Percentiles rank a stretch among this genome's conserved stretches.
Evolutionary conservation across 78 protist genomes (phyloP).

Genomic region (Dictyostelium citrinum): DNA sequence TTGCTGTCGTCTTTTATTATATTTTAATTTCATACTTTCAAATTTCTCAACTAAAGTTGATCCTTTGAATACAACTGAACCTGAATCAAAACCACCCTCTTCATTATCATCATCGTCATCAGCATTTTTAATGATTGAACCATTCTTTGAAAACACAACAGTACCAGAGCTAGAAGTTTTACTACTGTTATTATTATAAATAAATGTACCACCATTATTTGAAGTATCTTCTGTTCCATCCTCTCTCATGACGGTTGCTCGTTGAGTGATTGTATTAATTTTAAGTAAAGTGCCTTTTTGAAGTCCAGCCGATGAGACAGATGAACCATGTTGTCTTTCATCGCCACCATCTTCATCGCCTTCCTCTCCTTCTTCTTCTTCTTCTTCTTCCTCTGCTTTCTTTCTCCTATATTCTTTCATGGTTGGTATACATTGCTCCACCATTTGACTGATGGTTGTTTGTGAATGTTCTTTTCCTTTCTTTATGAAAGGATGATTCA

Average conservation of each 20-base stretch:
- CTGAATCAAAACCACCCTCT: conserved; percentile 18
- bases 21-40: conserved; percentile 32
- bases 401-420: conserved; percentile 57
- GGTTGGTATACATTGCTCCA: conserved; percentile 41
- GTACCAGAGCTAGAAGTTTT: conserved; percentile 13
- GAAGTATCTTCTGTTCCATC: neutral
- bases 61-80: conserved; percentile 33
- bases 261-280: conserved; percentile 47
- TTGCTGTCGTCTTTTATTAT: conserved; percentile 6
- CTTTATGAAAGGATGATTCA: conserved; percentile 49
- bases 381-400: conserved; percentile 64
- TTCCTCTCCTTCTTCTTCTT: conserved; percentile 5
- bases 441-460: conserved; percentile 31
- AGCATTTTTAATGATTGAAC: neutral
- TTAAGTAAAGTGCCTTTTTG: conserved; percentile 53
- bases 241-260: conserved; percentile 40
- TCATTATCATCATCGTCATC: conserved; percentile 5
- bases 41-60: conserved; percentile 5
- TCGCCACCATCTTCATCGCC: neutral
- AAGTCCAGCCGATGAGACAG: neutral
- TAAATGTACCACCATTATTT: conserved; percentile 41
- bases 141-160: conserved; percentile 39
- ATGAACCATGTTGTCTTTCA: neutral
- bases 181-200: neutral
- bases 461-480: conserved; percentile 12